Evolutionary conservation across 2,329 filamentous ascomycete genomes (phyloP), one percentile per base, ranked within the genome.

Genomic region (Exophiala lecanii-corni): DNA sequence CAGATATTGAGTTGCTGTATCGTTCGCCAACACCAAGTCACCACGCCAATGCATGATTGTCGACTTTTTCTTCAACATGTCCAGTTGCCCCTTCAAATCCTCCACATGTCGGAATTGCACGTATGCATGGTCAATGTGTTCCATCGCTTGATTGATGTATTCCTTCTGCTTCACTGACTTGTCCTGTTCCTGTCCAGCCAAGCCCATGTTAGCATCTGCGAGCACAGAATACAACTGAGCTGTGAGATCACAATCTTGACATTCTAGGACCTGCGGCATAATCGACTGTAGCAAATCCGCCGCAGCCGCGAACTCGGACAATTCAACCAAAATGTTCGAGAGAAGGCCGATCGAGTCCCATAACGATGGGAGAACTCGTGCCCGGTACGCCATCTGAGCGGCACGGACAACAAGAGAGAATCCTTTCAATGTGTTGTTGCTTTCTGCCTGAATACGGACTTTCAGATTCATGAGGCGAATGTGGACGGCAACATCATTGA

Each of bases 1-100:
- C 31, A 83, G 61, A 60, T 84, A 86, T 51, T 74, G 76, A 16
- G 46, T 50, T 2, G 82, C 81, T 54, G 75, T 82, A 49, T 84
- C 79, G 54, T 83, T 82, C 1, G 82, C 79, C 49, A 81, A 56
- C 13, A 70, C 71, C 52, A 72, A 62, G 54, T 89, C 83, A 1
- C 82, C 85, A 5, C 77, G 72, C 35, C 83, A 68, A 61, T 82
- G 80, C 71, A 86, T 84, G 38, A 94, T 75, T 38, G 81, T 81
- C 3, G 85, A 83, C 65, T 87, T 89, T 71, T 92, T 92, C 15
- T 84, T 82, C 67, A 89, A 76, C 71, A 86, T 81, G 63, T 89
- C 84, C 57, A 86, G 82, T 64, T 86, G 82, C 41, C 79, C 80
- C n/a, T 70, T 66, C 10, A 81, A 66, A 59, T 86, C 85, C 59